phyloP scores from a whole-genome alignment of 306 rosid genomes.

The Ammopiptanthus mongolicus region DNA sequence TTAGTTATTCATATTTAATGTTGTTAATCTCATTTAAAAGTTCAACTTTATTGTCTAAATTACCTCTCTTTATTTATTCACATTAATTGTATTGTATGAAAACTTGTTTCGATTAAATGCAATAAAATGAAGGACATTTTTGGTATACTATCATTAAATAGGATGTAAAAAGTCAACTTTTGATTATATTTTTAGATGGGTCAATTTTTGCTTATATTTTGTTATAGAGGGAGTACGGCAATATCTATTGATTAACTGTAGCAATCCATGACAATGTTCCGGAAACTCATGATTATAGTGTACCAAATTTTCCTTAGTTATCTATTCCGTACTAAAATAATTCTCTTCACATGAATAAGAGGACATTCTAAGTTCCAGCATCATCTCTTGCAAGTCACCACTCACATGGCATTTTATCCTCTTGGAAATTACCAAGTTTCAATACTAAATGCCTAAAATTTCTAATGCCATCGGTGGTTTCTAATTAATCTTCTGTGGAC shows the following conservation, averaged over 20 bases:
- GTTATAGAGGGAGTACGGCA: no score
- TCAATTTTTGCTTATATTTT: no score
- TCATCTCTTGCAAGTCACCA: neutral
- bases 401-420: slow-evolving; percentile 27
- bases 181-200: no score
- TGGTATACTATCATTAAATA: no score
- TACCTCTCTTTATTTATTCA: no score
- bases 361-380: slow-evolving; percentile 29
- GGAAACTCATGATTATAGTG: slow-evolving; percentile 30
- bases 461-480: slow-evolving; percentile 29
- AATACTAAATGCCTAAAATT: neutral
- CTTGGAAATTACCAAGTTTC: slow-evolving; percentile 27
- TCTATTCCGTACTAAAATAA: slow-evolving; percentile 19
- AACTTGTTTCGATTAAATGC: no score
- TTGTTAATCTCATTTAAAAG: no score
- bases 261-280: slow-evolving; percentile 22
- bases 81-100: no score
- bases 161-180: no score
- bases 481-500: neutral
- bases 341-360: slow-evolving; percentile 26
- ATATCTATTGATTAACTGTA: slow-evolving; percentile 17
- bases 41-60: no score
- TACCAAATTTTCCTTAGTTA: slow-evolving; percentile 6
- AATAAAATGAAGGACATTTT: no score
- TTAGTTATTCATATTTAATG: no score